Evolutionary conservation across 495 filamentous ascomycete species (phyloP), one percentile per base, ranked within the genome.

Genomic region (Parmelia sp.): DNA sequence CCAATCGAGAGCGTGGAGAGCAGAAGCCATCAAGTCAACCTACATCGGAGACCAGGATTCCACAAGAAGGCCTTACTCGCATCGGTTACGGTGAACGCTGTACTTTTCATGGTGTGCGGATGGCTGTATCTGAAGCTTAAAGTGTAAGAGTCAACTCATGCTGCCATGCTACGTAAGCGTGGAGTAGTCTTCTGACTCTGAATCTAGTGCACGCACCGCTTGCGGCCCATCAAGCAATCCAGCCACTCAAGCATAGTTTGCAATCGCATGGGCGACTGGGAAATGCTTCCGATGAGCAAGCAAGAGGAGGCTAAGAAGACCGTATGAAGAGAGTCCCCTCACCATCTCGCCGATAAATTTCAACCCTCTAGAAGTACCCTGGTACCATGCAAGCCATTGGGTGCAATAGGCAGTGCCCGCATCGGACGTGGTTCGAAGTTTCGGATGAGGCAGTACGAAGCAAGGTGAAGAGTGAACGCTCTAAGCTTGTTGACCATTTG

Each of bases 21-120:
- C 42, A 58, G 66, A 23, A 68, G 64, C 17, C 35, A 23, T 15
- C 58, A 49, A 35, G 61, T 68, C 25, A 55, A 57, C 23, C 27
- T 68, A 49, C 66, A 68, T 21, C 66, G 61, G 8, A 58, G 66
- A 29, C 66, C 66, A 1, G 66, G 66, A 1, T 68, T 68, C 62
- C 61, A 47, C 23, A 60, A 63, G 45, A 64, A 64, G 12, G 62
- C 36, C 8, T 40, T 68, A 14, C 49, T 68, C n/a, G 62, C 35
- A 9, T 60, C 56, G 5, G 33, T 68, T 7, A 58, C 61, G 3
- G n/a, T 68, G 23, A 68, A 68, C 39, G 66, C 66, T n/a, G 31
- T 68, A 31, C 21, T 68, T 17, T 23, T 68, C 23, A 65, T 68
- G 27, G 39, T 57, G 4, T 55, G 62, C 19, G 66, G 19, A 12